Conservation (phyloP, 208 protist species). For the Acanthamoeba sp. region DNA sequence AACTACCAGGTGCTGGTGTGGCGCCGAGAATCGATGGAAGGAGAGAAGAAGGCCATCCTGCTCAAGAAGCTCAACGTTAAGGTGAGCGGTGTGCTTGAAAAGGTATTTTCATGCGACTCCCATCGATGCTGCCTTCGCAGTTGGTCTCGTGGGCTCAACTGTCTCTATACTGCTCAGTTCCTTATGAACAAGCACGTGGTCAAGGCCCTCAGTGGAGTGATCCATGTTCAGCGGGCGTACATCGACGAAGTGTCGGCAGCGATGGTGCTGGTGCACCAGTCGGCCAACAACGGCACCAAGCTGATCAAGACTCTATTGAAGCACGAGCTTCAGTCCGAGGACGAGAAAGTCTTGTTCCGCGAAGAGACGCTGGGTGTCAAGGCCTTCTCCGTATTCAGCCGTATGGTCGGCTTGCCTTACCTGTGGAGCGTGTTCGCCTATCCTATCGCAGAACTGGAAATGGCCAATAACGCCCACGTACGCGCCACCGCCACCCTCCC, state of each 20-base stretch:
- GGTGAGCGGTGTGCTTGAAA: conserved; percentile 7
- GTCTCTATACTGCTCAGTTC: too few relatives aligned
- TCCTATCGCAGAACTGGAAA: conserved; percentile 28
- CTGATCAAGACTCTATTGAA: conserved; percentile 45
- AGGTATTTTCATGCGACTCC: too few relatives aligned
- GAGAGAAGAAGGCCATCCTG: neutral
- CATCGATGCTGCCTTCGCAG: too few relatives aligned
- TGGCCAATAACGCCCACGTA: conserved; percentile 3
- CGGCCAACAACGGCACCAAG: conserved; percentile 50
- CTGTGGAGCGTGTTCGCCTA: conserved; percentile 42
- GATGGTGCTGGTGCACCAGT: conserved; percentile 19
- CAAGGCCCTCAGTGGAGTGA: conserved; percentile 26
- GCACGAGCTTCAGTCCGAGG: conserved; percentile 45
- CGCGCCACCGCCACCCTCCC: too few relatives aligned
- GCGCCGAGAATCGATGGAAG: conserved; percentile 30
- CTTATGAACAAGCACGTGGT: conserved; percentile 10
- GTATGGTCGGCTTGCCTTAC: conserved; percentile 54
- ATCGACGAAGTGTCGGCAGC: conserved; percentile 40
- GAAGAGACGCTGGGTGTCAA: conserved; percentile 45
- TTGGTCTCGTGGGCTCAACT: too few relatives aligned
- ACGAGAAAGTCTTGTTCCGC: conserved; percentile 38
- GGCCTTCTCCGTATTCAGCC: conserved; percentile 42
- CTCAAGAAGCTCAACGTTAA: conserved; percentile 16
- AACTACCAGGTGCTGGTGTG: conserved; percentile 42
- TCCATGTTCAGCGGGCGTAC: neutral